These are phyloP conservation scores for Rhizophlyctis rosea DNA, from an alignment of 192 early-diverging fungal species.

Conservation along the genomic window DNA sequence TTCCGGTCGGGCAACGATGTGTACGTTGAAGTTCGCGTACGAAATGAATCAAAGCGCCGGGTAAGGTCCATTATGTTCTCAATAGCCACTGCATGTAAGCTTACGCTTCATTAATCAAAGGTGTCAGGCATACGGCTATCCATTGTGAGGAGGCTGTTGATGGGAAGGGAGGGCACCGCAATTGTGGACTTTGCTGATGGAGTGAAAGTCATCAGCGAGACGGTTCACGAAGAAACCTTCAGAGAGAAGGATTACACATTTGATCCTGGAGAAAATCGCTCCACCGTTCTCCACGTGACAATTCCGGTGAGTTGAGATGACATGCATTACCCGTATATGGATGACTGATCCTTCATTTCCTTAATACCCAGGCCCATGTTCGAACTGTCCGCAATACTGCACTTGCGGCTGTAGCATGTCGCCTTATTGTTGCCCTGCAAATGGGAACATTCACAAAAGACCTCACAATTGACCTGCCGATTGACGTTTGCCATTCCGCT, in stretches of 20 bases:
- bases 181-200: constrained; percentile 35
- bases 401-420: constrained; percentile 53
- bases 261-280: constrained; percentile 56
- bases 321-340: too few species aligned
- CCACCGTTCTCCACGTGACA: constrained; percentile 48
- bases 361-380: too few species aligned
- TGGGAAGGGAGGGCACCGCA: constrained; percentile 42
- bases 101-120: constrained; percentile 34
- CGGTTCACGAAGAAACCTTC: constrained; percentile 45
- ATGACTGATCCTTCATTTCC: too few species aligned
- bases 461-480: constrained; percentile 51
- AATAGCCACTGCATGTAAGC: not conserved
- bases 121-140: constrained; percentile 54
- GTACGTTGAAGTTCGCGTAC: constrained; percentile 29
- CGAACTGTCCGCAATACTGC: constrained; percentile 54
- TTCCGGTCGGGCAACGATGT: constrained; percentile 28
- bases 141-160: constrained; percentile 41
- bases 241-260: constrained; percentile 56
- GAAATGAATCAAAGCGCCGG: constrained; percentile 45
- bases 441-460: constrained; percentile 45
- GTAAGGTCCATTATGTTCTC: too few species aligned
- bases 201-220: constrained; percentile 42
- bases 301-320: constrained; percentile 56
- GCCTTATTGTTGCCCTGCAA: constrained; percentile 17
- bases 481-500: constrained; percentile 54